Percentiles rank a stretch among this genome's conserved stretches.
Evolutionary conservation across 495 filamentous ascomycete genomes (phyloP).

Genomic region (Cairneyella variabilis): DNA sequence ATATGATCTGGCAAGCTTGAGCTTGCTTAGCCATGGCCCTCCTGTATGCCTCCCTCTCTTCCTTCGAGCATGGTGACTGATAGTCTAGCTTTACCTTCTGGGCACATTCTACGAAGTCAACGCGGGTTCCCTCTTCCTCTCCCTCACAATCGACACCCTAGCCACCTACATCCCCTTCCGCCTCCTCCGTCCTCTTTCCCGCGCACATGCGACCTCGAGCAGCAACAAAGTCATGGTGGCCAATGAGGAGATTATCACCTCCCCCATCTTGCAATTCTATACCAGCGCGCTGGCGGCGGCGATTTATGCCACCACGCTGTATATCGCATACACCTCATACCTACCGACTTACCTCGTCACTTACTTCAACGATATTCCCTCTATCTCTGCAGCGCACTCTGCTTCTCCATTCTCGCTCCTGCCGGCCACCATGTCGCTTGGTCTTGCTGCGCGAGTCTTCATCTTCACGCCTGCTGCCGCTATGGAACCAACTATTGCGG

Average conservation of each 20-base stretch:
- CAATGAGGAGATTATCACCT: constrained; percentile 67
- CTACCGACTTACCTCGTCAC: constrained; percentile 63
- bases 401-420: constrained; percentile 53
- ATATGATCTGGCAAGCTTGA: constrained; percentile 65
- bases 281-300: constrained; percentile 62
- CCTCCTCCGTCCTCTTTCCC: constrained; percentile 60
- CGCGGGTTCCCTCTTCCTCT: constrained; percentile 46
- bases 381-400: constrained; percentile 58
- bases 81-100: constrained; percentile 45
- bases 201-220: constrained; percentile 55
- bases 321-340: constrained; percentile 57
- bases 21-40: constrained; percentile 67
- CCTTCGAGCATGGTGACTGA: not conserved
- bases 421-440: constrained; percentile 50
- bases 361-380: constrained; percentile 65
- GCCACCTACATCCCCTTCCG: constrained; percentile 67
- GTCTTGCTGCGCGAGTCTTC: constrained; percentile 65
- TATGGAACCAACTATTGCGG: constrained; percentile 29
- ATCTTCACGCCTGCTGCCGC: constrained; percentile 68
- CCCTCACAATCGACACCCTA: constrained; percentile 59
- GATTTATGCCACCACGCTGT: constrained; percentile 65
- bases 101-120: constrained; percentile 68
- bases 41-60: constrained; percentile 38
- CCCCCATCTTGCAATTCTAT: constrained; percentile 55
- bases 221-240: constrained; percentile 37